Evolutionary conservation across 106 monocot genomes (phyloP).

Genomic region (Apostasia ramifera): DNA sequence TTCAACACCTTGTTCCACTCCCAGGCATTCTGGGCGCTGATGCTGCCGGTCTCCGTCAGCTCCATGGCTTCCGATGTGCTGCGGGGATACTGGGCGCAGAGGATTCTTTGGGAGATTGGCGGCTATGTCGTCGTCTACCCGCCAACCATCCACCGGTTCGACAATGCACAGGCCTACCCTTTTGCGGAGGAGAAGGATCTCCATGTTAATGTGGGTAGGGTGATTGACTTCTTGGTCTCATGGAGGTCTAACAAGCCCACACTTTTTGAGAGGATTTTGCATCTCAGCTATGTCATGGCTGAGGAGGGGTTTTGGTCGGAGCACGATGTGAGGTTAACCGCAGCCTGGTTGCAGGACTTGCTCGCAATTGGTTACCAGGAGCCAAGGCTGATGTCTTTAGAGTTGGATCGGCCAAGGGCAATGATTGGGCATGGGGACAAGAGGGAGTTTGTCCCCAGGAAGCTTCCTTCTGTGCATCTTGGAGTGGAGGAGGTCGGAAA

Average conservation of each 20-base stretch:
- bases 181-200: slow-evolving; percentile 97
- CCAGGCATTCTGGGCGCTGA: slow-evolving; percentile 90
- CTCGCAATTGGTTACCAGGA: slow-evolving; percentile 75
- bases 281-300: slow-evolving; percentile 85
- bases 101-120: slow-evolving; percentile 93
- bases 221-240: slow-evolving; percentile 67
- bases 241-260: slow-evolving; percentile 83
- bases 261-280: slow-evolving; percentile 70
- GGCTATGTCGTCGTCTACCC: slow-evolving; percentile 82
- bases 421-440: slow-evolving; percentile 82
- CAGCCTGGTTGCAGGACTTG: slow-evolving; percentile 91
- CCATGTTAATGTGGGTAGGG: slow-evolving; percentile 83
- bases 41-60: slow-evolving; percentile 74
- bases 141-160: slow-evolving; percentile 63
- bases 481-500: slow-evolving; percentile 83
- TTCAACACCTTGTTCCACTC: slow-evolving; percentile 86
- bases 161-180: slow-evolving; percentile 49
- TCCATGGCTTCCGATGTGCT: slow-evolving; percentile 91
- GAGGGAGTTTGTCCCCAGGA: slow-evolving; percentile 75
- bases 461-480: slow-evolving; percentile 86
- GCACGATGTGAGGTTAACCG: slow-evolving; percentile 64
- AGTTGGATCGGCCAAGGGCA: slow-evolving; percentile 70
- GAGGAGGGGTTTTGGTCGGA: slow-evolving; percentile 96
- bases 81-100: slow-evolving; percentile 87
- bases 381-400: slow-evolving; percentile 89